phyloP scores from a whole-genome alignment of 2,329 filamentous ascomycete genomes.

The Fusarium penzigii region DNA sequence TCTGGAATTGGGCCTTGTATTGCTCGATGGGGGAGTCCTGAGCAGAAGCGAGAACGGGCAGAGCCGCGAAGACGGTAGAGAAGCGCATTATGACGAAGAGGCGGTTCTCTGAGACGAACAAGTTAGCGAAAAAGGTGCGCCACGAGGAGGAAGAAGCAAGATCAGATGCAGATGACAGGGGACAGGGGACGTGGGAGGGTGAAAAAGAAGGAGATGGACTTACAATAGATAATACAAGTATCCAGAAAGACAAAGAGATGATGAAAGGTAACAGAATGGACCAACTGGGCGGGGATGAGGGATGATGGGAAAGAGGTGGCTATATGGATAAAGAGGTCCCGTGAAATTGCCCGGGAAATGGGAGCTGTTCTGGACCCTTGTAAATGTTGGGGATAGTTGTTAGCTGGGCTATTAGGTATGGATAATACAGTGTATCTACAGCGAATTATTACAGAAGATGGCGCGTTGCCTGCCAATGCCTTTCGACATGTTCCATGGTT shows the following conservation, averaged over 20 bases:
- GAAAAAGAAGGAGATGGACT: background rate
- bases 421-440: background rate
- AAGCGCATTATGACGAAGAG: slow-evolving; percentile 55
- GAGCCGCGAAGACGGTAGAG: slow-evolving; percentile 51
- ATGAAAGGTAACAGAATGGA: slow-evolving; percentile 8
- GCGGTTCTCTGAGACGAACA: slow-evolving; percentile 1
- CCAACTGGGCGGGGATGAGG: slow-evolving; percentile 22
- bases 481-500: background rate
- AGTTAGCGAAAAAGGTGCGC: slow-evolving; percentile 6
- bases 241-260: background rate
- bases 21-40: slow-evolving; percentile 53
- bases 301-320: slow-evolving; percentile 2
- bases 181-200: slow-evolving; percentile 1
- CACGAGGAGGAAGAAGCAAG: slow-evolving; percentile 5
- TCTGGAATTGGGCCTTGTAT: slow-evolving; percentile 64
- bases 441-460: too few species aligned
- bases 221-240: background rate
- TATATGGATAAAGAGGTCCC: slow-evolving; percentile 18
- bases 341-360: slow-evolving; percentile 25
- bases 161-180: background rate
- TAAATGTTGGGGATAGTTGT: slow-evolving; percentile 24
- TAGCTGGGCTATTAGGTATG: background rate
- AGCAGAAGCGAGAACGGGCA: slow-evolving; percentile 58
- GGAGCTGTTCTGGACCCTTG: slow-evolving; percentile 21
- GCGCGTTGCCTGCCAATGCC: too few species aligned